Conservation (phyloP, 2,329 filamentous ascomycete species). For the Microdochium bolleyi region DNA sequence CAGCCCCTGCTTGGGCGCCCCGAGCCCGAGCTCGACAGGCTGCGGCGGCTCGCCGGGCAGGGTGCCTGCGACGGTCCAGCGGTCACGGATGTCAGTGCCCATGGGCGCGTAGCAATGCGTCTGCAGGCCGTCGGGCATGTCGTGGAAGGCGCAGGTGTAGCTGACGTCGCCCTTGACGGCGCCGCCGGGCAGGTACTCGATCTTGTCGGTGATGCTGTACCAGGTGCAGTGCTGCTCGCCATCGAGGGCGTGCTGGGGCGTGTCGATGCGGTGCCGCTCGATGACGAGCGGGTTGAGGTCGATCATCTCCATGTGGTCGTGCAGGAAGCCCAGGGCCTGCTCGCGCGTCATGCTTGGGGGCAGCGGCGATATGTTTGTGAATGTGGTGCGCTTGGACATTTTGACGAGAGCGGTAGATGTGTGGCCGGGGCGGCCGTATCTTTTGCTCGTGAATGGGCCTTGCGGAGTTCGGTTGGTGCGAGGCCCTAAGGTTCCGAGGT, state of each 20-base stretch:
- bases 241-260: slow-evolving; percentile 56
- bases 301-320: slow-evolving; percentile 76
- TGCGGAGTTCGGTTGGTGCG: no score
- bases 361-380: slow-evolving; percentile 74
- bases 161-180: slow-evolving; percentile 58
- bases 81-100: slow-evolving; percentile 69
- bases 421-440: no score
- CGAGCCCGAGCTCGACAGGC: slow-evolving; percentile 34
- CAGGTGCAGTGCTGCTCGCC: slow-evolving; percentile 69
- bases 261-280: slow-evolving; percentile 58
- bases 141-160: slow-evolving; percentile 76
- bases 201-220: slow-evolving; percentile 73
- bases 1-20: slow-evolving; percentile 58
- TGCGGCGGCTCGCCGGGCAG: slow-evolving; percentile 62
- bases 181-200: slow-evolving; percentile 65
- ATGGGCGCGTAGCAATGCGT: slow-evolving; percentile 80
- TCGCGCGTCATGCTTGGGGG: slow-evolving; percentile 60
- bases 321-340: slow-evolving; percentile 67
- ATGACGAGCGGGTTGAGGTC: slow-evolving; percentile 79
- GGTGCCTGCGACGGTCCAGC: slow-evolving; percentile 69
- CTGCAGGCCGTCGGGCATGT: slow-evolving; percentile 64
- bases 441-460: no score
- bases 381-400: slow-evolving; percentile 64
- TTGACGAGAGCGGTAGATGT: background rate
- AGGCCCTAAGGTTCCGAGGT: no score